Conservation (phyloP, 768 basidiomycete species). For the Pluteus cervinus region DNA sequence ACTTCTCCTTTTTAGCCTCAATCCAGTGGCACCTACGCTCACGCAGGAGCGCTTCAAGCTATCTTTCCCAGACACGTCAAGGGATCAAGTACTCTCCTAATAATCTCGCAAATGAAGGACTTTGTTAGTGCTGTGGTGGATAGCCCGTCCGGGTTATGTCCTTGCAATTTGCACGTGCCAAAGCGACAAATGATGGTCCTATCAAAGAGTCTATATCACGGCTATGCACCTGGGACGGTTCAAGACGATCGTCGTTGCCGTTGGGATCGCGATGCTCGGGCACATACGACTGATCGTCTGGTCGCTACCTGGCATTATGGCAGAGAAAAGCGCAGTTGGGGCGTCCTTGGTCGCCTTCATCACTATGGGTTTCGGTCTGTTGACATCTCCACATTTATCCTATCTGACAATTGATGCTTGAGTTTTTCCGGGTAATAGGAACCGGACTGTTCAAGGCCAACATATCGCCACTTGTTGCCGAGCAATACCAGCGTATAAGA, state of each 20-base stretch:
- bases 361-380: conserved; percentile 44
- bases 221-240: conserved; percentile 69
- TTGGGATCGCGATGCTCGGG: conserved; percentile 54
- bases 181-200: too few species aligned
- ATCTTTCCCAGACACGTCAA: too few species aligned
- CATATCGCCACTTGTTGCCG: conserved; percentile 73
- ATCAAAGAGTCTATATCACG: conserved; percentile 70
- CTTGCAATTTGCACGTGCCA: too few species aligned
- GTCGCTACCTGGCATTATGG: conserved; percentile 63
- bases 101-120: too few species aligned
- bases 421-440: conserved; percentile 28
- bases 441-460: conserved; percentile 75
- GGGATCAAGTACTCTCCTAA: too few species aligned
- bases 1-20: conserved; percentile 85
- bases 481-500: conserved; percentile 57
- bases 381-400: not conserved
- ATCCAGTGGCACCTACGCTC: conserved; percentile 88
- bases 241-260: conserved; percentile 63
- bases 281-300: conserved; percentile 62
- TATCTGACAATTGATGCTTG: not conserved
- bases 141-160: too few species aligned
- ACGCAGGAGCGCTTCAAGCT: too few species aligned
- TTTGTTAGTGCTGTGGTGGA: too few species aligned
- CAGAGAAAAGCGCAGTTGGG: conserved; percentile 40
- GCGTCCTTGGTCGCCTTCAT: conserved; percentile 55